Evolutionary conservation across 768 basidiomycete genomes (phyloP).

Genomic region (Phaffia tasmanica): DNA sequence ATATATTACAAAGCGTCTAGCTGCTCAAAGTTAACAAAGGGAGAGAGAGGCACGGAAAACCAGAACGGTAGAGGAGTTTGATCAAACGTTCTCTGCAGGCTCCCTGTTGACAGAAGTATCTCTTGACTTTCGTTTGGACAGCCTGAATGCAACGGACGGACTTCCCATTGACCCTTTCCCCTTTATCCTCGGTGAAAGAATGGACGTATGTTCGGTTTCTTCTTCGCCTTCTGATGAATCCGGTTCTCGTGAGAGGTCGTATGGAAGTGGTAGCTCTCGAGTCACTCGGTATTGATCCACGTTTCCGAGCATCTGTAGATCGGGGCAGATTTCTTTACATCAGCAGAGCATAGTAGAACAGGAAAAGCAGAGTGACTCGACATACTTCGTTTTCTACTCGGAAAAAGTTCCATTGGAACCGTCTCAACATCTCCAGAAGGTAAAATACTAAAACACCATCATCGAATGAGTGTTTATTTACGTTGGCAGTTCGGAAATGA

Average conservation of each 20-base stretch:
- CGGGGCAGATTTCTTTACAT: not conserved
- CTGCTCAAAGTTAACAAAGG: no score
- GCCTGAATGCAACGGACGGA: no score
- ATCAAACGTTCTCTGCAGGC: no score
- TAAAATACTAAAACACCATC: conserved; percentile 9
- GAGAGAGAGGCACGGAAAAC: no score
- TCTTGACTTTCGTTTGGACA: no score
- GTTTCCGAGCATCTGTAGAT: conserved; percentile 4
- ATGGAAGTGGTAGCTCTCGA: conserved; percentile 18
- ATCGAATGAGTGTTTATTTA: not conserved
- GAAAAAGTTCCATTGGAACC: conserved; percentile 25
- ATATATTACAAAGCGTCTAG: no score
- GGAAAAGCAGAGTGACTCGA: not conserved
- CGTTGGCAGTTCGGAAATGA: no score
- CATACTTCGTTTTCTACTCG: conserved; percentile 24
- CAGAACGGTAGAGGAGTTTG: no score
- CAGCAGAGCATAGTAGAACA: not conserved
- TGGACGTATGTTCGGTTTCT: not conserved
- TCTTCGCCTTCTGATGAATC: conserved; percentile 17
- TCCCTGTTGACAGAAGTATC: no score
- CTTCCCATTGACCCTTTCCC: no score
- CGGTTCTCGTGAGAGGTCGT: conserved; percentile 9
- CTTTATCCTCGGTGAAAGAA: no score
- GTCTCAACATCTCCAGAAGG: conserved; percentile 20
- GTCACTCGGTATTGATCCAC: conserved; percentile 12